Percentiles rank a stretch among this genome's conserved stretches.
Evolutionary conservation across 2,329 filamentous ascomycete species (phyloP).

Genomic region (Arthrobotrys pseudoclavata): DNA sequence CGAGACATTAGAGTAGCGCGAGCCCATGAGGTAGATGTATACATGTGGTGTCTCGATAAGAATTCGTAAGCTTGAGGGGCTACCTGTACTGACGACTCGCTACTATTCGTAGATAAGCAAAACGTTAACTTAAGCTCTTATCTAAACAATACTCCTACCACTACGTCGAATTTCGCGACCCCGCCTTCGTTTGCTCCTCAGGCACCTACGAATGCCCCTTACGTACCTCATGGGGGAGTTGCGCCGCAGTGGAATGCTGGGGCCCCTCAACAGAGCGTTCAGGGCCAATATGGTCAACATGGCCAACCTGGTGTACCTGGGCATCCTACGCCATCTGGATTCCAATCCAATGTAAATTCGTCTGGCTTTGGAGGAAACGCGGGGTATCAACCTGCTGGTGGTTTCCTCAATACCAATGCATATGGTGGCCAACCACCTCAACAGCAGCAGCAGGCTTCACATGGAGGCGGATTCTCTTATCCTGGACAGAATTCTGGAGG

Average conservation of each 20-base stretch:
- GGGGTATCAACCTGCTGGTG: conserved; percentile 45
- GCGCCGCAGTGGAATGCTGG: conserved; percentile 55
- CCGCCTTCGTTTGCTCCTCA: conserved; percentile 51
- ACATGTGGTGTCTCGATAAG: conserved; percentile 5
- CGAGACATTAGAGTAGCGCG: background rate
- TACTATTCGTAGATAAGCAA: conserved; percentile 40
- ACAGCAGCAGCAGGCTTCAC: conserved; percentile 30
- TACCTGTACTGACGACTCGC: background rate
- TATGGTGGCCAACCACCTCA: conserved; percentile 43
- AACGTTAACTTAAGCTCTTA: conserved; percentile 52
- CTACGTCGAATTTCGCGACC: conserved; percentile 58
- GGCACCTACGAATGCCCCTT: conserved; percentile 39
- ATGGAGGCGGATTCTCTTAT: conserved; percentile 45
- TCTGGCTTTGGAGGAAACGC: conserved; percentile 44
- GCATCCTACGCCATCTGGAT: conserved; percentile 33
- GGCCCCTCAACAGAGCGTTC: conserved; percentile 40
- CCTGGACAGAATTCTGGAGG: conserved; percentile 43
- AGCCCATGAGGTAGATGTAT: background rate
- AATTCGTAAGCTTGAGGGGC: conserved; percentile 23
- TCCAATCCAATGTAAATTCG: conserved; percentile 37
- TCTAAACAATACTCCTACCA: conserved; percentile 59
- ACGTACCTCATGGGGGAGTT: conserved; percentile 47
- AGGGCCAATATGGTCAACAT: conserved; percentile 43
- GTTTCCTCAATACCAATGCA: conserved; percentile 40
- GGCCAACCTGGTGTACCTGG: conserved; percentile 14